Percentiles rank a stretch among this genome's conserved stretches.
phyloP scores from a whole-genome alignment of 495 filamentous ascomycete genomes.

The Cetradonia linearis region DNA sequence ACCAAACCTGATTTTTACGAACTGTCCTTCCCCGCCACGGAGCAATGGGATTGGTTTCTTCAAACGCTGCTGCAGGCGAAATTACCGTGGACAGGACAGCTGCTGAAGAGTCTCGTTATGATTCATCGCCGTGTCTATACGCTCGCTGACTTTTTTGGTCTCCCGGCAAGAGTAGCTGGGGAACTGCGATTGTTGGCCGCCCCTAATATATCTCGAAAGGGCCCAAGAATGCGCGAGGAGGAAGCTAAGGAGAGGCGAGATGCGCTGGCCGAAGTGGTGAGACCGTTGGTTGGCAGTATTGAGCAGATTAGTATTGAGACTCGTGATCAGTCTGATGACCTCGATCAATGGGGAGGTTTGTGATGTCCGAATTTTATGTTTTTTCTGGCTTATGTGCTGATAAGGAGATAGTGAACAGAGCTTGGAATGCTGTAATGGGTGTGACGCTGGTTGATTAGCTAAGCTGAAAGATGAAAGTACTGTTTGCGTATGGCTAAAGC shows the following conservation, averaged over 20 bases:
- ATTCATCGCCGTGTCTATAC: not conserved
- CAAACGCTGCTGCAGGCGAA: not conserved
- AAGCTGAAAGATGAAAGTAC: no score
- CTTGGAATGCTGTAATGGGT: not conserved
- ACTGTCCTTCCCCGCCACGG: not conserved
- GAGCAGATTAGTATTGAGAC: not conserved
- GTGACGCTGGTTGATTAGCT: no score
- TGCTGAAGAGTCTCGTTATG: not conserved
- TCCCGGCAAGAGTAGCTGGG: not conserved
- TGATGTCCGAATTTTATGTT: not conserved
- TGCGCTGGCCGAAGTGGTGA: not conserved
- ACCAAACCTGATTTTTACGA: no score
- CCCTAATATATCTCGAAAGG: no score
- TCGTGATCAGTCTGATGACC: not conserved
- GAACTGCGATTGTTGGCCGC: no score
- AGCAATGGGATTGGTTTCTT: not conserved
- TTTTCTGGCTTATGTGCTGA: not conserved
- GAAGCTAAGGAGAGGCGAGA: not conserved
- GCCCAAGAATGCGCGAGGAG: not conserved
- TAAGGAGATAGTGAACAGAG: not conserved
- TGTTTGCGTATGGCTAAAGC: no score
- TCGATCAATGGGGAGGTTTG: not conserved
- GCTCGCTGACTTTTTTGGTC: no score
- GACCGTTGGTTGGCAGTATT: not conserved
- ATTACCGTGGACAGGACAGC: not conserved